Conservation (phyloP, 768 basidiomycete genomes). For the Ramaria sp. region DNA sequence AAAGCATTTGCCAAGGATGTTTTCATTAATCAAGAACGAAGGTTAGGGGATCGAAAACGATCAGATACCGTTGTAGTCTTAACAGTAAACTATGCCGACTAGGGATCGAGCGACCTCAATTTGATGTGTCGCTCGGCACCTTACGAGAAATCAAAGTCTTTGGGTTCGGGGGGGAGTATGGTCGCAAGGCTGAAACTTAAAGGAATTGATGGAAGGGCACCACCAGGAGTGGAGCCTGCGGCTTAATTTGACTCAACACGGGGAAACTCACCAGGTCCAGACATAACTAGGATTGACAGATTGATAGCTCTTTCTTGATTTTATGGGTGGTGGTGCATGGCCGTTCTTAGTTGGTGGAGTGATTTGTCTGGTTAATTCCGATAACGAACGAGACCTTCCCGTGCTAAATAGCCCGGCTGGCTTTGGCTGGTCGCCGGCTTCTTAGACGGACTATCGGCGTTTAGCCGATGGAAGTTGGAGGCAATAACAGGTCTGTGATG, state of each 20-base stretch:
- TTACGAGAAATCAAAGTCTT: constrained; percentile 85
- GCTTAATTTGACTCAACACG: constrained; percentile 82
- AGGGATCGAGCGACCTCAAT: constrained; percentile 62
- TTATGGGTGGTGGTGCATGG: constrained; percentile 84
- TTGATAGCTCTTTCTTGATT: constrained; percentile 80
- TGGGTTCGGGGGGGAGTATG: constrained; percentile 77
- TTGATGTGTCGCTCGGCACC: constrained; percentile 67
- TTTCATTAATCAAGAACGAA: too few species aligned
- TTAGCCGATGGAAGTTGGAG: constrained; percentile 79
- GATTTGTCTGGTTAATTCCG: constrained; percentile 97
- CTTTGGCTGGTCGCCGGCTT: constrained; percentile 68
- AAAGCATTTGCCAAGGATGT: too few species aligned
- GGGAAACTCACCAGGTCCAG: constrained; percentile 75
- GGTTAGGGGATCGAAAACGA: too few species aligned
- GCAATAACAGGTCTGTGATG: constrained; percentile 90
- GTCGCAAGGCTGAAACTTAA: constrained; percentile 71
- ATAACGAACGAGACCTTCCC: constrained; percentile 92
- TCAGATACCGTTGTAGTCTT: constrained; percentile 48
- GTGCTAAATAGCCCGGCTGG: constrained; percentile 82
- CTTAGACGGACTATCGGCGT: constrained; percentile 80
- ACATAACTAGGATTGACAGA: constrained; percentile 71
- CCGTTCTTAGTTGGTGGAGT: constrained; percentile 86
- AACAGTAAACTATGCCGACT: constrained; percentile 79
- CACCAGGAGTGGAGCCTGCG: constrained; percentile 72
- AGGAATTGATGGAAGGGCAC: constrained; percentile 80